phyloP scores from a whole-genome alignment of 495 filamentous ascomycete species.

The Penicillium bialowiezense region DNA sequence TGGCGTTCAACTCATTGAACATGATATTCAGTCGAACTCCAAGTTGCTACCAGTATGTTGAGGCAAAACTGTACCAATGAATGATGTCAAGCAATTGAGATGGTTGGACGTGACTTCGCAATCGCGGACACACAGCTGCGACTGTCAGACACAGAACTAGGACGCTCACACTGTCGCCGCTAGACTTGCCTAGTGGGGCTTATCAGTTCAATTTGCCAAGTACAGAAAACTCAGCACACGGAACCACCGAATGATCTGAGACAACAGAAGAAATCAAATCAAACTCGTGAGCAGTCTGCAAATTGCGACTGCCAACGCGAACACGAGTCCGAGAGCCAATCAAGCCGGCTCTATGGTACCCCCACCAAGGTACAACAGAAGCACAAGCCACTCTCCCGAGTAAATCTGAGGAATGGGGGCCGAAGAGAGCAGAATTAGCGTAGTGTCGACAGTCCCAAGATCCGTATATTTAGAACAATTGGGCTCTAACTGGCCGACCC shows the following conservation, averaged over 20 bases:
- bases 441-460: not conserved
- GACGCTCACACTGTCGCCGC: too few relatives aligned
- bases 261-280: too few relatives aligned
- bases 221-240: not conserved
- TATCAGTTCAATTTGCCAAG: not conserved
- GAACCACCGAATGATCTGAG: not conserved
- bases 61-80: too few relatives aligned
- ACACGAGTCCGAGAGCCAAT: not conserved
- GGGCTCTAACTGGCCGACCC: not conserved
- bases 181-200: not conserved
- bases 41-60: too few relatives aligned
- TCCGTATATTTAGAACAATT: conserved; percentile 6
- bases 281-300: not conserved
- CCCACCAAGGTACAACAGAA: not conserved
- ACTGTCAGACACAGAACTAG: too few relatives aligned
- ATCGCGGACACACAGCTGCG: too few relatives aligned
- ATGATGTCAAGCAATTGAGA: too few relatives aligned
- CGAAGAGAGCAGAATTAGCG: not conserved
- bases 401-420: not conserved
- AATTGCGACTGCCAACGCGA: not conserved
- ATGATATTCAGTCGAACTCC: too few relatives aligned
- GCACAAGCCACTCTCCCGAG: not conserved
- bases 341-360: not conserved
- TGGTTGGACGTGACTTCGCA: too few relatives aligned
- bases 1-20: too few relatives aligned